phyloP scores from a whole-genome alignment of 768 basidiomycete species.

The Tricholoma bakamatsutake region DNA sequence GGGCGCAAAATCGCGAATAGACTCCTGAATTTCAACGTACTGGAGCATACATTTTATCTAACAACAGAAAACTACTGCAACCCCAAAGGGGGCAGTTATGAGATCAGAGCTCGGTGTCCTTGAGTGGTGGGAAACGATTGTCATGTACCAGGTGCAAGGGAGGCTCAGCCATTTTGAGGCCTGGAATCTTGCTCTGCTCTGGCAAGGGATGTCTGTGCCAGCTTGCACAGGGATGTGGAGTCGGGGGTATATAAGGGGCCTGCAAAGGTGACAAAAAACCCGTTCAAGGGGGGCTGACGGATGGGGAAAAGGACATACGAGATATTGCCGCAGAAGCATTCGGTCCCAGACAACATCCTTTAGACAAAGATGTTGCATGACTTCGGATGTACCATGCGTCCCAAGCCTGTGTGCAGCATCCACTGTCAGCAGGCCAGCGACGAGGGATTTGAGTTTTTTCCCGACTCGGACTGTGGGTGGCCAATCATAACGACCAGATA shows the following conservation, averaged over 20 bases:
- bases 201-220: conserved; percentile 38
- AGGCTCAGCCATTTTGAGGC: conserved; percentile 28
- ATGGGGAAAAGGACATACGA: conserved; percentile 29
- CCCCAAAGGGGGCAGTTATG: background rate
- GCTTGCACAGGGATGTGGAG: conserved; percentile 12
- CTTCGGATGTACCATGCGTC: conserved; percentile 23
- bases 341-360: conserved; percentile 40
- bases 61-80: background rate
- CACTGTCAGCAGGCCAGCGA: conserved; percentile 33
- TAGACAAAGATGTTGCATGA: conserved; percentile 42
- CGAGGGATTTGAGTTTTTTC: conserved; percentile 35
- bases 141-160: conserved; percentile 31
- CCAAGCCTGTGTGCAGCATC: conserved; percentile 36
- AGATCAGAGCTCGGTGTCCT: background rate
- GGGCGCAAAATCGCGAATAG: too few species aligned
- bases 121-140: conserved; percentile 24
- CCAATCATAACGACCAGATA: conserved; percentile 30
- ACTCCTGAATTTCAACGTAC: background rate
- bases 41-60: background rate
- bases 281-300: background rate
- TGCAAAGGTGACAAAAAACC: conserved; percentile 11
- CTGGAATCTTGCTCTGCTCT: conserved; percentile 30
- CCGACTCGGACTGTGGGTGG: conserved; percentile 30
- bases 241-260: conserved; percentile 38
- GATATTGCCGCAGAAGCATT: conserved; percentile 35